These are phyloP conservation scores for Citrus unshiu DNA, from an alignment of 345 rosid genomes.

Conservation along the genomic window DNA sequence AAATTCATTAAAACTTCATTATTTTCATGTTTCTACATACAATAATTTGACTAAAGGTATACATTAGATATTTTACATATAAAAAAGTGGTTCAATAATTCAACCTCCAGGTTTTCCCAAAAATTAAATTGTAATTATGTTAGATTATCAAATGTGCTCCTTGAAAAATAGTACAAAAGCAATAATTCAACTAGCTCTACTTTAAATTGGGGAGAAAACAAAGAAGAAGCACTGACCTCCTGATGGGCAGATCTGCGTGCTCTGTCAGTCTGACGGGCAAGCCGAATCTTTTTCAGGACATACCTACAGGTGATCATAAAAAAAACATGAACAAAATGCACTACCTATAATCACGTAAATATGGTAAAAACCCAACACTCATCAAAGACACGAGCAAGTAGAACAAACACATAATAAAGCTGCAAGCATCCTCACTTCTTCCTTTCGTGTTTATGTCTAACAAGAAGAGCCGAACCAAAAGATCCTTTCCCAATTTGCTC, in stretches of 20 bases:
- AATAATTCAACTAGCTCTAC: background rate
- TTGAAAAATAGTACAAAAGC: background rate
- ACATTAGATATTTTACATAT: background rate
- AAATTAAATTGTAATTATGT: background rate
- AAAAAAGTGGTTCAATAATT: background rate
- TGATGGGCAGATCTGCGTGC: conserved; percentile 92
- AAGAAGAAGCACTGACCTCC: conserved; percentile 48
- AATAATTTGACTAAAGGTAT: background rate
- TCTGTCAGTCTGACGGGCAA: conserved; percentile 94
- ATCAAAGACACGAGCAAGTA: background rate
- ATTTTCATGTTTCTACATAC: background rate
- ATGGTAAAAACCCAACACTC: background rate
- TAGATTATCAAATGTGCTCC: background rate
- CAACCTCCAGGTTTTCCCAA: background rate
- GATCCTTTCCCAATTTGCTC: conserved; percentile 97
- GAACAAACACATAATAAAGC: background rate
- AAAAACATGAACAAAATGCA: background rate
- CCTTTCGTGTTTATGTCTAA: conserved; percentile 90
- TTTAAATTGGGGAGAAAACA: background rate
- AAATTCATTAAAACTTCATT: background rate
- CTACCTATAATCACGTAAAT: conserved; percentile 3
- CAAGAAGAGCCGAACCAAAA: conserved; percentile 97
- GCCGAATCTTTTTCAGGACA: conserved; percentile 90
- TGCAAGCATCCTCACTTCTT: conserved; percentile 56
- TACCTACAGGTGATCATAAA: conserved; percentile 43